These are phyloP conservation scores for Moricandia moricandioides DNA, from an alignment of 345 rosid species.

Conservation along the genomic window DNA sequence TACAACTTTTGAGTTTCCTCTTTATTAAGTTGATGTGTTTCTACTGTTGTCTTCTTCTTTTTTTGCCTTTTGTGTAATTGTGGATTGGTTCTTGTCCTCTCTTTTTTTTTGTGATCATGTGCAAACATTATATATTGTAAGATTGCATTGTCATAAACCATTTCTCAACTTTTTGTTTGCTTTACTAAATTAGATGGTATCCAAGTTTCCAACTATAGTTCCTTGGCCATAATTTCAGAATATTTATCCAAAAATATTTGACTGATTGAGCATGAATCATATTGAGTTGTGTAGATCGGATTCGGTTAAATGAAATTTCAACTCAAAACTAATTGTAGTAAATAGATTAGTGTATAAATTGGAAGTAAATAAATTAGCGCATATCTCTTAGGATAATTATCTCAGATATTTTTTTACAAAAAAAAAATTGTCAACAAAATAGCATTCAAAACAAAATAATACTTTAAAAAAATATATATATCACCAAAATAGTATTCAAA, in stretches of 20 bases:
- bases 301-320: too few relatives aligned
- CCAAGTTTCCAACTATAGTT: too few relatives aligned
- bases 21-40: constrained; percentile 1
- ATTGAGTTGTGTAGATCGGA: background rate
- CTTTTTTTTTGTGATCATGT: constrained; percentile 21
- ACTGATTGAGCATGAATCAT: background rate
- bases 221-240: background rate
- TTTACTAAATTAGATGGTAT: background rate
- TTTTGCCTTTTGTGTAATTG: constrained; percentile 24
- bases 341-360: too few relatives aligned
- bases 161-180: background rate
- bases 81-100: constrained; percentile 27
- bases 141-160: constrained; percentile 26
- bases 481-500: too few relatives aligned
- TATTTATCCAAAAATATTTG: background rate
- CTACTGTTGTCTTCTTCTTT: background rate
- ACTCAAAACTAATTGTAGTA: too few relatives aligned
- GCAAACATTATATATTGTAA: constrained; percentile 25
- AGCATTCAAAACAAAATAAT: too few relatives aligned
- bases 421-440: too few relatives aligned
- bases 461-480: too few relatives aligned
- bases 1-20: constrained; percentile 43
- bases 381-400: too few relatives aligned
- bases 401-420: too few relatives aligned
- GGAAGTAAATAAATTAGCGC: too few relatives aligned